phyloP scores from a whole-genome alignment of 768 basidiomycete genomes.

The Calocera viscosa region DNA sequence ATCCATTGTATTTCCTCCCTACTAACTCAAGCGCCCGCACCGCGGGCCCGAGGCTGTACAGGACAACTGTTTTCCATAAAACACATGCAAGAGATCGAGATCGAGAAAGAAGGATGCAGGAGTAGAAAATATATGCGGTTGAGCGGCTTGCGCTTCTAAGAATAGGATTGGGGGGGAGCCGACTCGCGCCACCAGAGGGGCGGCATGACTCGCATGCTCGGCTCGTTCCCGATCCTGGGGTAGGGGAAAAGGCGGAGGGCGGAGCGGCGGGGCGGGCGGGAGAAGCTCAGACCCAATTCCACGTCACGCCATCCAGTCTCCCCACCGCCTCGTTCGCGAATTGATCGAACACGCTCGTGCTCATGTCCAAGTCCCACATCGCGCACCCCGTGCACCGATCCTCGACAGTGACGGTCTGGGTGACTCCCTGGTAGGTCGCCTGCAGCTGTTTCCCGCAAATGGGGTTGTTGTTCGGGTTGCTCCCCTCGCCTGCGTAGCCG shows the following conservation, averaged over 20 bases:
- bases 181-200: no score
- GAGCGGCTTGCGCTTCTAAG: background rate
- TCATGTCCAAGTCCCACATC: slow-evolving; percentile 16
- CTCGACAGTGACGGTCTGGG: slow-evolving; percentile 37
- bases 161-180: background rate
- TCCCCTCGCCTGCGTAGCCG: slow-evolving; percentile 35
- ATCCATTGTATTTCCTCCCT: no score
- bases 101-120: no score
- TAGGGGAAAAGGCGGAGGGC: background rate
- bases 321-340: background rate
- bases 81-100: no score
- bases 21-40: no score
- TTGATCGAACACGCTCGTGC: background rate
- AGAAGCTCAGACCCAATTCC: background rate
- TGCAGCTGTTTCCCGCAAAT: slow-evolving; percentile 44
- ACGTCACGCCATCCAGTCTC: background rate
- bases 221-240: no score
- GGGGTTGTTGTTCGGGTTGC: slow-evolving; percentile 64
- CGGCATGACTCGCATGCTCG: no score
- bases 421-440: slow-evolving; percentile 37
- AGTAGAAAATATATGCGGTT: no score
- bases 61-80: no score
- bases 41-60: no score
- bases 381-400: slow-evolving; percentile 55
- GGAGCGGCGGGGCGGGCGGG: background rate